Conservation (phyloP, 1,139 yeast genomes). For the Debaryomyces singareniensis region DNA sequence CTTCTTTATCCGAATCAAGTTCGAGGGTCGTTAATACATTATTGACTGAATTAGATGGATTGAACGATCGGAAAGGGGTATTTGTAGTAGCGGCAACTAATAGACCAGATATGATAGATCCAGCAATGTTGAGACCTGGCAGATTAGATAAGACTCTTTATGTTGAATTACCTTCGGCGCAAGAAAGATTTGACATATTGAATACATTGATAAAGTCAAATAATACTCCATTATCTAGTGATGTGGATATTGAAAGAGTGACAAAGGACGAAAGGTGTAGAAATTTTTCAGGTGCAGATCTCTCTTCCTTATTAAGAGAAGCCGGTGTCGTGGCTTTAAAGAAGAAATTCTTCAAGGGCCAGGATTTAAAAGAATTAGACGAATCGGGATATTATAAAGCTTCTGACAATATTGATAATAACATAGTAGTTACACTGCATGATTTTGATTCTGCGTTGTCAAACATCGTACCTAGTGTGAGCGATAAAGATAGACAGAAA, state of each 20-base stretch:
- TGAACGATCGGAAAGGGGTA: constrained; percentile 86
- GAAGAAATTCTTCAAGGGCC: constrained; percentile 51
- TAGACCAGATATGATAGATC: constrained; percentile 97
- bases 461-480: constrained; percentile 83
- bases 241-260: constrained; percentile 55
- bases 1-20: constrained; percentile 81
- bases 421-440: constrained; percentile 48
- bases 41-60: constrained; percentile 89
- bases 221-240: constrained; percentile 65
- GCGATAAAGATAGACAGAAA: constrained; percentile 74
- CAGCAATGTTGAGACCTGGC: constrained; percentile 97
- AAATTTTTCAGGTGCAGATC: constrained; percentile 93
- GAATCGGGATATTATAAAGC: constrained; percentile 34
- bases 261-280: constrained; percentile 77
- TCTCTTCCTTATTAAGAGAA: constrained; percentile 85
- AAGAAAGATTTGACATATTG: constrained; percentile 76
- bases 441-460: constrained; percentile 71
- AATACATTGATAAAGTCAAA: constrained; percentile 66
- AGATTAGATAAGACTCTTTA: constrained; percentile 88
- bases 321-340: constrained; percentile 88
- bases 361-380: constrained; percentile 44
- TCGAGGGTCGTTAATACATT: constrained; percentile 92
- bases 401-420: constrained; percentile 20
- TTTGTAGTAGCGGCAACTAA: constrained; percentile 96
- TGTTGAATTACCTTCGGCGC: constrained; percentile 78